Conservation (phyloP, 2,329 filamentous ascomycete species). For the Pyricularia pennisetigena region DNA sequence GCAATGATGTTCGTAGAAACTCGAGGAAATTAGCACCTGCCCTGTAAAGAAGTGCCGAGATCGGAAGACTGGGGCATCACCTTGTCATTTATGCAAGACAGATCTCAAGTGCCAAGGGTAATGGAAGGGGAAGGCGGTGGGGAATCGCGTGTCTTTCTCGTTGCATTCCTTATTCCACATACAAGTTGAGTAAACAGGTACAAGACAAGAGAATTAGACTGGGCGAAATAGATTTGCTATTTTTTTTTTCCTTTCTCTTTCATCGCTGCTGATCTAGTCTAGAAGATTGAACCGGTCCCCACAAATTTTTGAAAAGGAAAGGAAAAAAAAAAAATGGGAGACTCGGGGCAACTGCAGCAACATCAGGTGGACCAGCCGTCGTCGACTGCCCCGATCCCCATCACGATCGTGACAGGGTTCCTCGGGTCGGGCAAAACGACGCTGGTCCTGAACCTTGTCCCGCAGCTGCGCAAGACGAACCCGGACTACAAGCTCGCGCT, state of each 20-base stretch:
- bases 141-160: background rate
- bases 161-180: background rate
- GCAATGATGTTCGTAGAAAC: background rate
- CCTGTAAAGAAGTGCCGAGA: background rate
- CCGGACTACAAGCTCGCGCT: constrained; percentile 78
- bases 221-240: background rate
- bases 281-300: background rate
- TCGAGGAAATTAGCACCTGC: background rate
- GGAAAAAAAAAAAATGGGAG: background rate
- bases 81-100: background rate
- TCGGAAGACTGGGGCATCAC: background rate
- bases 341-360: background rate
- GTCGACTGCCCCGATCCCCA: constrained; percentile 48
- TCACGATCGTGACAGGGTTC: constrained; percentile 95
- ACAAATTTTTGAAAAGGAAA: background rate
- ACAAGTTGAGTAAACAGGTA: background rate
- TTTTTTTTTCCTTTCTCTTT: too few species aligned
- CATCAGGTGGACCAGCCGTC: background rate
- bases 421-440: constrained; percentile 95
- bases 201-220: background rate
- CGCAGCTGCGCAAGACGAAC: constrained; percentile 69
- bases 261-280: background rate
- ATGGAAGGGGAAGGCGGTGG: background rate
- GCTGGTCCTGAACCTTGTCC: constrained; percentile 85
- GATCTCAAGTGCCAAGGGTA: background rate